Conservation (phyloP, 176 grass and related monocot genomes). For the Pontederia crassipes region DNA sequence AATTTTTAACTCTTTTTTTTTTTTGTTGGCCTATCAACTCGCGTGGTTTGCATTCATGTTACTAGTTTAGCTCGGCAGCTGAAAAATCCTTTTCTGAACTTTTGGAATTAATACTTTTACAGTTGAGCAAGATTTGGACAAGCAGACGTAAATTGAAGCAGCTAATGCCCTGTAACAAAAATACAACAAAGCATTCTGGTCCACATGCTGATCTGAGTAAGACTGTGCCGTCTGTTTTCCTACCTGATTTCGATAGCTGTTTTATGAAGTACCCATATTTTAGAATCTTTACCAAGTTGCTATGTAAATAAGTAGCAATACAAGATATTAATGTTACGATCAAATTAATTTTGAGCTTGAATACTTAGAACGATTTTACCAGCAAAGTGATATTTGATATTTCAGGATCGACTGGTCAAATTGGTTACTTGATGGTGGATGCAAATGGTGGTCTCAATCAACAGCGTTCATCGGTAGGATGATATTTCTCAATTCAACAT, state of each 20-base stretch:
- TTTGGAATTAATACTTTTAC: background rate
- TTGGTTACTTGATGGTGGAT: slow-evolving; percentile 16
- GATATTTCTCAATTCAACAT: background rate
- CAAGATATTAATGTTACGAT: background rate
- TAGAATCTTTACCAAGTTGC: background rate
- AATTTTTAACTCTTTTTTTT: too few species aligned
- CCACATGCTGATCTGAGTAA: background rate
- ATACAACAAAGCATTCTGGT: slow-evolving; percentile 1
- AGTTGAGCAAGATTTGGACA: slow-evolving; percentile 8
- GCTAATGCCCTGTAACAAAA: background rate
- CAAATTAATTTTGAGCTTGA: background rate
- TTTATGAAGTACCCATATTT: background rate
- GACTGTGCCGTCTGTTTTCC: background rate
- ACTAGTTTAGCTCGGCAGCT: too few species aligned
- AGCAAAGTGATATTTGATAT: background rate
- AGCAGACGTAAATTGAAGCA: slow-evolving; percentile 3
- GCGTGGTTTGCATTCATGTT: too few species aligned
- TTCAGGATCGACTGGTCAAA: slow-evolving; percentile 6
- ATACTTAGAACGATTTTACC: background rate
- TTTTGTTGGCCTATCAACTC: too few species aligned
- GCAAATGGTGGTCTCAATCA: slow-evolving; percentile 23
- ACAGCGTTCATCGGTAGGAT: slow-evolving; percentile 10
- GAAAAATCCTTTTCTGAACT: too few species aligned
- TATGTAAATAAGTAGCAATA: too few species aligned
- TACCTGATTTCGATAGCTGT: background rate